phyloP scores from a whole-genome alignment of 208 protist genomes.

The Crithidia fasciculata region DNA sequence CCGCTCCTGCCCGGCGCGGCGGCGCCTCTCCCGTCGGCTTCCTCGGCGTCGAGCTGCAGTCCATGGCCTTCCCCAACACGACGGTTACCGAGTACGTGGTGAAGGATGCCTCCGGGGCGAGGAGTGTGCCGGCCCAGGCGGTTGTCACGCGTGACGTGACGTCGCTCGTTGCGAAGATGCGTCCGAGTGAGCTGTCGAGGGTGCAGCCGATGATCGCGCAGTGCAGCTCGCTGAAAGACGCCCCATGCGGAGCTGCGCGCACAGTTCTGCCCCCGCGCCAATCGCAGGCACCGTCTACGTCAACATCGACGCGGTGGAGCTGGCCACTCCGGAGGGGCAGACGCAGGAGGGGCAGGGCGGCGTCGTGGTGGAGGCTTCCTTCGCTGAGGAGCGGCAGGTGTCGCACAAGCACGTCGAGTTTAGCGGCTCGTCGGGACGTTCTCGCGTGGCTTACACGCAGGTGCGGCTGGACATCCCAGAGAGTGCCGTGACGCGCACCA shows the following conservation, averaged over 20 bases:
- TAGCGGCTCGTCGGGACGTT: neutral
- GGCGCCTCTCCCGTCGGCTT: constrained; percentile 34
- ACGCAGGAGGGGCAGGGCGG: constrained; percentile 41
- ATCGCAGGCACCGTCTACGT: constrained; percentile 76
- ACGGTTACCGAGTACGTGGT: constrained; percentile 51
- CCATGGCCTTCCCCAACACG: constrained; percentile 61
- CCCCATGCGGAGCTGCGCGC: constrained; percentile 70
- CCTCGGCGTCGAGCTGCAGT: constrained; percentile 76
- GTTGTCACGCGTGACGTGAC: constrained; percentile 74
- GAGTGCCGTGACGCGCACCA: constrained; percentile 1
- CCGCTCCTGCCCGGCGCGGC: neutral
- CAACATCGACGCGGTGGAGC: constrained; percentile 60
- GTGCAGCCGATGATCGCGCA: constrained; percentile 79
- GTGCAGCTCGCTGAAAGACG: constrained; percentile 56
- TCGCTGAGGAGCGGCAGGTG: constrained; percentile 45
- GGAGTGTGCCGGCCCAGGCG: constrained; percentile 25
- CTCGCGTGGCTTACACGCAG: constrained; percentile 27
- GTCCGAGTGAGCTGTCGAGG: constrained; percentile 51
- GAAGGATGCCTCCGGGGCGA: constrained; percentile 19
- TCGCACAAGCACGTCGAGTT: constrained; percentile 38
- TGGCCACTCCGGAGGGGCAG: constrained; percentile 43
- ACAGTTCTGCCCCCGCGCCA: constrained; percentile 43
- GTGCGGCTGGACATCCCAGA: constrained; percentile 49
- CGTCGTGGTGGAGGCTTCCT: constrained; percentile 52
- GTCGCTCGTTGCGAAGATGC: constrained; percentile 72